phyloP scores from a whole-genome alignment of 352 stramenopile species.

The Plasmopara viticola region DNA sequence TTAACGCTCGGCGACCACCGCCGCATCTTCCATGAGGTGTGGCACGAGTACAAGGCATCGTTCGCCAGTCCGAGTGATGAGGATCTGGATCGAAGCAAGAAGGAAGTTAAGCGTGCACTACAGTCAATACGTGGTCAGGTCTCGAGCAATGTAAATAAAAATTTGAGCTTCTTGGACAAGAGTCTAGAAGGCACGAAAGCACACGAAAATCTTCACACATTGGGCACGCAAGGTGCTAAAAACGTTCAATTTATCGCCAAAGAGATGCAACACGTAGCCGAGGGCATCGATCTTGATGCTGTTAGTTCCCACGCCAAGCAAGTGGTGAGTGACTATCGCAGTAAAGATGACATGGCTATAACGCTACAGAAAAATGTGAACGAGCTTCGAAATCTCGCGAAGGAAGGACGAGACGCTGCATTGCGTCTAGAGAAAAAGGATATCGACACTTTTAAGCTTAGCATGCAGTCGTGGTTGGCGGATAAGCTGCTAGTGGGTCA shows the following conservation, averaged over 20 bases:
- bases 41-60: conserved; percentile 63
- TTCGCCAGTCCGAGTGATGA: conserved; percentile 48
- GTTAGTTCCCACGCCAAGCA: conserved; percentile 49
- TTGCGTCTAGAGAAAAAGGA: conserved; percentile 56
- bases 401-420: conserved; percentile 49
- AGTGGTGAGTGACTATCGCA: conserved; percentile 56
- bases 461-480: conserved; percentile 69
- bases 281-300: conserved; percentile 58
- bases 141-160: conserved; percentile 44
- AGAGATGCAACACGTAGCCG: conserved; percentile 43
- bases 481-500: conserved; percentile 83
- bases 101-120: conserved; percentile 48
- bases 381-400: conserved; percentile 57
- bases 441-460: conserved; percentile 49
- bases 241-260: conserved; percentile 58
- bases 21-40: conserved; percentile 55
- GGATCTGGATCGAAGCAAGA: conserved; percentile 58
- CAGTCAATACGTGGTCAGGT: conserved; percentile 47
- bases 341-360: conserved; percentile 58
- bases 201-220: conserved; percentile 46
- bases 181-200: conserved; percentile 62
- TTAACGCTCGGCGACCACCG: conserved; percentile 63
- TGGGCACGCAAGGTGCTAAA: conserved; percentile 35
- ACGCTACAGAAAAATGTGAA: conserved; percentile 67
- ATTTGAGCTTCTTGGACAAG: conserved; percentile 53